phyloP scores from a whole-genome alignment of 192 early-diverging fungal species.

The Linnemannia zychae region DNA sequence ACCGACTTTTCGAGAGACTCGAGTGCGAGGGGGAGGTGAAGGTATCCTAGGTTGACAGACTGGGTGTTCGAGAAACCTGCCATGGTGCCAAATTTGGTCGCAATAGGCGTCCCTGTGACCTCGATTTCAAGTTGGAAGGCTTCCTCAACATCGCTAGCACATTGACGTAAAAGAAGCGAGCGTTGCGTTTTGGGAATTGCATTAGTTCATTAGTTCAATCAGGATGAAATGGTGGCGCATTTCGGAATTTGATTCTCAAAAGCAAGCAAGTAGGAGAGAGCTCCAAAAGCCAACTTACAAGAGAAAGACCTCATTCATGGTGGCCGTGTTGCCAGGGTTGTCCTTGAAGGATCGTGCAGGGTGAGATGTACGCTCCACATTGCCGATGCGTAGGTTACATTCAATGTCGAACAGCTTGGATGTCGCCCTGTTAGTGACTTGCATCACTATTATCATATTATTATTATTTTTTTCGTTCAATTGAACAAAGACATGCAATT shows the following conservation, averaged over 20 bases:
- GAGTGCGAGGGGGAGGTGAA: conserved; percentile 12
- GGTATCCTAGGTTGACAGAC: conserved; percentile 28
- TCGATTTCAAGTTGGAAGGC: conserved; percentile 47
- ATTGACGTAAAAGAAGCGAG: neutral
- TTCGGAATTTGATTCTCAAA: neutral
- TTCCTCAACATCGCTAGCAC: conserved; percentile 39
- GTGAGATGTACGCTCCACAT: conserved; percentile 37
- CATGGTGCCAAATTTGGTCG: conserved; percentile 47
- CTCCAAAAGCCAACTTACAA: conserved; percentile 45
- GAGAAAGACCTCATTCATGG: conserved; percentile 50
- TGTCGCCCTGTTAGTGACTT: conserved; percentile 41
- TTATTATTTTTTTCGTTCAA: neutral
- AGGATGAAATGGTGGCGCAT: neutral
- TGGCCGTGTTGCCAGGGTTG: conserved; percentile 48
- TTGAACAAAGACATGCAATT: neutral
- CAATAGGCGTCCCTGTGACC: conserved; percentile 39
- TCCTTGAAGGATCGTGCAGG: conserved; percentile 51
- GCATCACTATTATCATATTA: conserved; percentile 32
- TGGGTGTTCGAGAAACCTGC: conserved; percentile 51
- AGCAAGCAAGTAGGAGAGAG: neutral
- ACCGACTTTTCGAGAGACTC: conserved; percentile 38
- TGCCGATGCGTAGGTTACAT: conserved; percentile 39
- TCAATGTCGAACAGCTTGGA: conserved; percentile 48
- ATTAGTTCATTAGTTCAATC: neutral
- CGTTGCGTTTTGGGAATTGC: neutral